Percentiles rank a stretch among this genome's conserved stretches.
phyloP scores from a whole-genome alignment of 768 basidiomycete species.

The Hygrocybe coccinea region DNA sequence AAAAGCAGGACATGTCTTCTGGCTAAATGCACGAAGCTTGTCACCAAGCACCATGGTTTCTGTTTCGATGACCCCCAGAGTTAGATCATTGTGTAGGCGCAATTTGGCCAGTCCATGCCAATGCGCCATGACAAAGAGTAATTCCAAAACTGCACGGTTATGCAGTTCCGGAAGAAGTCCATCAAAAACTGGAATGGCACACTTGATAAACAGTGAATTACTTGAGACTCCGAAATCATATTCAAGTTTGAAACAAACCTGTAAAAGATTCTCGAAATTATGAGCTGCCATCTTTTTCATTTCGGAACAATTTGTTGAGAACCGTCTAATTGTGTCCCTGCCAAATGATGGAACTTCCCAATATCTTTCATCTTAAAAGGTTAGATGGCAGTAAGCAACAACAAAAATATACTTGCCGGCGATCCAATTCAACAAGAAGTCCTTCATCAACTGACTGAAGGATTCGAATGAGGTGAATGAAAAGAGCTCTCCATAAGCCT shows the following conservation, averaged over 20 bases:
- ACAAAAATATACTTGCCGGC: not conserved
- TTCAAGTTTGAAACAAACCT: conserved; percentile 4
- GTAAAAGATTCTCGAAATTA: conserved; percentile 20
- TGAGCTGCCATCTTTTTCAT: conserved; percentile 23
- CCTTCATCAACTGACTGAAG: not conserved
- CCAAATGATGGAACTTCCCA: not conserved
- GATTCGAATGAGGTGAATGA: conserved; percentile 18
- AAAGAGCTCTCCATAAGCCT: not conserved
- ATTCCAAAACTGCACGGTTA: not conserved
- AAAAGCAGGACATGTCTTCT: not conserved
- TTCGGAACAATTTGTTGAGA: conserved; percentile 15
- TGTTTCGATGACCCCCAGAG: not conserved
- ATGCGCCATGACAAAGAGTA: not conserved
- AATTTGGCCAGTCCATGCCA: not conserved
- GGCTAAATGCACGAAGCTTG: not conserved
- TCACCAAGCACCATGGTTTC: not conserved
- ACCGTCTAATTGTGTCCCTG: conserved; percentile 12
- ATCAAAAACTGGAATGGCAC: not conserved
- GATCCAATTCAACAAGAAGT: conserved; percentile 3
- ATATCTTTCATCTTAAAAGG: not conserved
- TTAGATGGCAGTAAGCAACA: not conserved
- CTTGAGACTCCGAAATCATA: not conserved
- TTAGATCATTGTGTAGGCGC: too few species aligned
- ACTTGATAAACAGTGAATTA: not conserved
- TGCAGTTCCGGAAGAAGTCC: conserved; percentile 3